Percentiles rank a stretch among this genome's conserved stretches.
These are phyloP conservation scores for Phaeosphaeria sp. DNA, from an alignment of 2,329 filamentous ascomycete genomes.

Conservation along the genomic window DNA sequence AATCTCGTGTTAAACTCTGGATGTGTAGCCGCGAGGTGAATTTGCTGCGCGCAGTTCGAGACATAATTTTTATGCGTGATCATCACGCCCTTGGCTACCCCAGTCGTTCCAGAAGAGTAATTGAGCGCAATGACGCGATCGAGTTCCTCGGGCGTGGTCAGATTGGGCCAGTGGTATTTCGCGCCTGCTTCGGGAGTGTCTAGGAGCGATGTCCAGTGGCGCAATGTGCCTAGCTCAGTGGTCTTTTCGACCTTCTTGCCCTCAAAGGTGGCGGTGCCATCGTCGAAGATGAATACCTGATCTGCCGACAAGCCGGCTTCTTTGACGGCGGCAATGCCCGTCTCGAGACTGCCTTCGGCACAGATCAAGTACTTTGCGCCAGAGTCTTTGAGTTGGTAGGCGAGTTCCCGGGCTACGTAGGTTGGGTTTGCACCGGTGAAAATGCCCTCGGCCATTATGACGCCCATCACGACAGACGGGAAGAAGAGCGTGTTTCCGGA, in stretches of 20 bases:
- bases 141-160: slow-evolving; percentile 55
- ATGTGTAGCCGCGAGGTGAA: slow-evolving; percentile 55
- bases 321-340: slow-evolving; percentile 70
- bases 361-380: slow-evolving; percentile 71
- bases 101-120: slow-evolving; percentile 81
- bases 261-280: slow-evolving; percentile 54
- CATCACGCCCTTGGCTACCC: slow-evolving; percentile 82
- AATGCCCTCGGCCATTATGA: slow-evolving; percentile 78
- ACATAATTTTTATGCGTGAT: slow-evolving; percentile 81
- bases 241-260: slow-evolving; percentile 43
- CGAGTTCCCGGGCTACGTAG: slow-evolving; percentile 73
- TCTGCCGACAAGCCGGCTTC: slow-evolving; percentile 61
- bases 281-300: slow-evolving; percentile 71
- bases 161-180: slow-evolving; percentile 69
- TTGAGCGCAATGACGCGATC: slow-evolving; percentile 72
- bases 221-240: slow-evolving; percentile 49
- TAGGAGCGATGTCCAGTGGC: slow-evolving; percentile 71
- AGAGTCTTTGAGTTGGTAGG: slow-evolving; percentile 76
- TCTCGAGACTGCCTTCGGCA: slow-evolving; percentile 65
- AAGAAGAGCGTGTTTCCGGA: slow-evolving; percentile 77
- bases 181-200: slow-evolving; percentile 55
- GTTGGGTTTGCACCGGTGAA: slow-evolving; percentile 77
- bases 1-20: slow-evolving; percentile 57
- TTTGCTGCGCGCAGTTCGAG: slow-evolving; percentile 69
- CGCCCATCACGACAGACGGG: slow-evolving; percentile 72